These are phyloP conservation scores for Lepiota brunneoincarnata DNA, from an alignment of 768 basidiomycete species.

Conservation along the genomic window DNA sequence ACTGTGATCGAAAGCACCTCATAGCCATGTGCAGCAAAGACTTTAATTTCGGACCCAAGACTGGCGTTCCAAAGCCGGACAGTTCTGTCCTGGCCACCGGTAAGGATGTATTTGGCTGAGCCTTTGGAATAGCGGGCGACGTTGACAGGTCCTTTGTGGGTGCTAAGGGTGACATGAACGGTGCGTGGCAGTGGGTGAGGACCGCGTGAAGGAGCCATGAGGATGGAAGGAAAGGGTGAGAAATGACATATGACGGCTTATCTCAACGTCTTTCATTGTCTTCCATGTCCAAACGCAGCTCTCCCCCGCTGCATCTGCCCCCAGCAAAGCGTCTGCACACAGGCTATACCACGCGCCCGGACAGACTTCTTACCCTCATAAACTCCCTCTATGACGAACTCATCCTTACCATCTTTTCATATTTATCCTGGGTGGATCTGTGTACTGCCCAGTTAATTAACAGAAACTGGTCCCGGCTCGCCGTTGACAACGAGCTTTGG, in stretches of 20 bases:
- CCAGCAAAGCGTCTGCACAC: constrained; percentile 55
- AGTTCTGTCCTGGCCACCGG: constrained; percentile 89
- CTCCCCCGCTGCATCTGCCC: constrained; percentile 49
- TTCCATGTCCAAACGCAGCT: constrained; percentile 49
- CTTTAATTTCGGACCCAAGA: constrained; percentile 86
- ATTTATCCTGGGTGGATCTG: constrained; percentile 64
- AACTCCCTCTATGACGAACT: constrained; percentile 72
- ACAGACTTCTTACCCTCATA: constrained; percentile 41
- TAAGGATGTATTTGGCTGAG: constrained; percentile 83
- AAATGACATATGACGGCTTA: constrained; percentile 4
- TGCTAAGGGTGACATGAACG: constrained; percentile 59
- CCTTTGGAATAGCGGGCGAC: constrained; percentile 92
- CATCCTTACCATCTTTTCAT: constrained; percentile 69
- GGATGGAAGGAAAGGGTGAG: constrained; percentile 10
- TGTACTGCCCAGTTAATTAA: constrained; percentile 62
- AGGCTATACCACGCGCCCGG: constrained; percentile 9
- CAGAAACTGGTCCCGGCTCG: constrained; percentile 64
- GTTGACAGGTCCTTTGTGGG: constrained; percentile 84
- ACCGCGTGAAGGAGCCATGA: constrained; percentile 56
- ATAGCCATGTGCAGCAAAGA: constrained; percentile 90
- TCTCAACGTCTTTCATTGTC: constrained; percentile 1
- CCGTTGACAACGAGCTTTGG: constrained; percentile 75
- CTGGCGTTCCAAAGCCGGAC: constrained; percentile 90
- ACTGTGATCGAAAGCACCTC: constrained; percentile 90
- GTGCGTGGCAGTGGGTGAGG: constrained; percentile 51